These are phyloP conservation scores for Zymoseptoria passerinii DNA, from an alignment of 2,329 filamentous ascomycete species.

Conservation along the genomic window DNA sequence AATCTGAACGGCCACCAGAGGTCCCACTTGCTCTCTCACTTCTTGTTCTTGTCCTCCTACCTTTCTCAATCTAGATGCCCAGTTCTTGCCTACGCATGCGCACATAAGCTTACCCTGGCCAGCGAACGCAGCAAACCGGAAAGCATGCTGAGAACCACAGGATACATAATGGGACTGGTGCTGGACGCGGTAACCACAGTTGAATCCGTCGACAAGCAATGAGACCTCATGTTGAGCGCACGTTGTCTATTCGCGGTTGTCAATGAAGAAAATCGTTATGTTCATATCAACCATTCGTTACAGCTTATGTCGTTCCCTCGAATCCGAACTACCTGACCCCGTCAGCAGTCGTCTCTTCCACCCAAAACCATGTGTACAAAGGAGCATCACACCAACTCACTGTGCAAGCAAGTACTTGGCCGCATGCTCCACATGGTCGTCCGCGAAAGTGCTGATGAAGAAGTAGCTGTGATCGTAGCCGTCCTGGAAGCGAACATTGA, in stretches of 20 bases:
- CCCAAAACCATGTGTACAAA: not conserved
- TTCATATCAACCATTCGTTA: not conserved
- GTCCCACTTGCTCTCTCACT: not conserved
- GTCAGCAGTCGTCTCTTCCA: constrained; percentile 3
- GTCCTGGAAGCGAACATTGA: constrained; percentile 75
- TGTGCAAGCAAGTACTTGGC: constrained; percentile 62
- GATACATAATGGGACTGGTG: not conserved
- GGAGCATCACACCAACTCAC: not conserved
- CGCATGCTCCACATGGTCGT: constrained; percentile 85
- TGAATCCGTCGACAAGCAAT: not conserved
- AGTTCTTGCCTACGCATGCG: not conserved
- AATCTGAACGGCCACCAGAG: not conserved
- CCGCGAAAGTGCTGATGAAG: constrained; percentile 84
- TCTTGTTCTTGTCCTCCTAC: not conserved
- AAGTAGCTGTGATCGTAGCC: constrained; percentile 97
- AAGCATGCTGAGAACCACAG: not conserved
- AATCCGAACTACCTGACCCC: not conserved
- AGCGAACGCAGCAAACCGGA: not conserved
- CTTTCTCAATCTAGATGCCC: not conserved
- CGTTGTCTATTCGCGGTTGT: not conserved
- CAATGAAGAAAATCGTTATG: not conserved
- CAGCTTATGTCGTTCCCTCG: constrained; percentile 1
- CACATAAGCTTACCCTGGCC: not conserved
- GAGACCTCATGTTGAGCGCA: not conserved
- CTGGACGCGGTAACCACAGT: too few relatives aligned